These are phyloP conservation scores for Filosporella fistucella DNA, from an alignment of 495 filamentous ascomycete species.

Conservation along the genomic window DNA sequence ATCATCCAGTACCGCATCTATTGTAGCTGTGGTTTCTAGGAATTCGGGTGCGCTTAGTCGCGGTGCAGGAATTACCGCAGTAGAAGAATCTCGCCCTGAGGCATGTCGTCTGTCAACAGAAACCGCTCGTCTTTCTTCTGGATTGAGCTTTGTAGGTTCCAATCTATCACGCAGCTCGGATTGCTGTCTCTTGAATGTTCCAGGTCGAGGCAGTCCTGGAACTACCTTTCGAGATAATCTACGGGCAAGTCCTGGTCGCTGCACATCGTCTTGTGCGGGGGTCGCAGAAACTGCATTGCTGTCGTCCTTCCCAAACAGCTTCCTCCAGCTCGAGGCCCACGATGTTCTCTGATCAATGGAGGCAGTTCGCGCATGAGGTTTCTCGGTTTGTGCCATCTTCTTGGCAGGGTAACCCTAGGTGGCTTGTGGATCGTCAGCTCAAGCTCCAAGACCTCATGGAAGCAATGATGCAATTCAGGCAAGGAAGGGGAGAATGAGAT, in stretches of 20 bases:
- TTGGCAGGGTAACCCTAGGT: conserved; percentile 14
- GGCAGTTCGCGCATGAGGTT: conserved; percentile 16
- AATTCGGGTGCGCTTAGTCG: conserved; percentile 22
- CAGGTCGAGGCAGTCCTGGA: conserved; percentile 69
- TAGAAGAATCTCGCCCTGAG: conserved; percentile 14
- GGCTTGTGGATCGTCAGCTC: conserved; percentile 10
- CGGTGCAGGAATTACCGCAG: conserved; percentile 2
- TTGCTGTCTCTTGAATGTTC: conserved; percentile 75
- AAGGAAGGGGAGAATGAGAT: background rate
- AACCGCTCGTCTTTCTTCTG: conserved; percentile 64
- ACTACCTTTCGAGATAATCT: conserved; percentile 67
- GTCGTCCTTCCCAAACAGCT: conserved; percentile 27
- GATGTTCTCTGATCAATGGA: conserved; percentile 19
- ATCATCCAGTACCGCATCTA: conserved; percentile 11
- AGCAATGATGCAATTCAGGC: background rate
- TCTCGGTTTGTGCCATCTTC: conserved; percentile 23
- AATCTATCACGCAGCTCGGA: conserved; percentile 74
- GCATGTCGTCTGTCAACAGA: conserved; percentile 55
- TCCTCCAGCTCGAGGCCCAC: conserved; percentile 27
- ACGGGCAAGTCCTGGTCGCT: conserved; percentile 41
- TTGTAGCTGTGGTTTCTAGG: conserved; percentile 12
- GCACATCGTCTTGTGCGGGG: conserved; percentile 18
- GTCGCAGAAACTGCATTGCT: background rate
- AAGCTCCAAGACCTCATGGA: background rate
- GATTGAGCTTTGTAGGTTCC: conserved; percentile 52